Evolutionary conservation across 2,329 filamentous ascomycete genomes (phyloP), one percentile per base, ranked within the genome.

Genomic region (Gremmenia infestans): DNA sequence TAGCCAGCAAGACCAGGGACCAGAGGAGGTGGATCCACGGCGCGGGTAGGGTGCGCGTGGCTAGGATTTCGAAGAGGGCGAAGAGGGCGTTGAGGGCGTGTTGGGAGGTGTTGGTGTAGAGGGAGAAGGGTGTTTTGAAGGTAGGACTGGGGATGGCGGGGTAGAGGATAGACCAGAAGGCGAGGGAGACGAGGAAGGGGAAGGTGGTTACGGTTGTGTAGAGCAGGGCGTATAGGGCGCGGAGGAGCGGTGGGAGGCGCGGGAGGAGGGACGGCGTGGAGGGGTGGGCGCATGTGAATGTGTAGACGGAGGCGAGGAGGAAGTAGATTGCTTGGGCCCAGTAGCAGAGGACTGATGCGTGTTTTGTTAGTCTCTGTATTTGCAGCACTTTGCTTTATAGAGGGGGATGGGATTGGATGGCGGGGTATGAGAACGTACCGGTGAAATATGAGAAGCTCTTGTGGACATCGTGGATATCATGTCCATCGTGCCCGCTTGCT

Each of bases 321-420:
- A 87, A 86, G 77, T 95, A 96, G 74, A 92, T 93, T 23, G 81
- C 85, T 37, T 93, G 73, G 2, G 89, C 89, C 88, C 88, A 94
- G 78, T 87, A 94, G 9, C 87, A 89, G 54, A 68, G 65, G 15
- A 67, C 63, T 65, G 37, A 25, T 25, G 36, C 39, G 37, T 39
- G 7, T 9, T 9, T 9, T 7, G 28, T 32, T 32, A 32, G 28
- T 9, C 25, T 22, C 22, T 22, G 22, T 25, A 25, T 32, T 11
- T 32, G 8, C 28, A 4, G 9, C 3, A 11, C 8, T 32, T 11
- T 32, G 28, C 2, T 32, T 32, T 32, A 7, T 8, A 32, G 8
- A 8, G 28, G n/a, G 39, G 23, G 25, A 19, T 11, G 7, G 15
- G 28, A 14, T 17, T 17, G 45, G 35, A 32, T 35, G 47, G 12